Percentiles rank a stretch among this genome's conserved stretches.
Evolutionary conservation across 1,284 basidiomycete genomes (phyloP).

Genomic region (Violaceomyces palustris): DNA sequence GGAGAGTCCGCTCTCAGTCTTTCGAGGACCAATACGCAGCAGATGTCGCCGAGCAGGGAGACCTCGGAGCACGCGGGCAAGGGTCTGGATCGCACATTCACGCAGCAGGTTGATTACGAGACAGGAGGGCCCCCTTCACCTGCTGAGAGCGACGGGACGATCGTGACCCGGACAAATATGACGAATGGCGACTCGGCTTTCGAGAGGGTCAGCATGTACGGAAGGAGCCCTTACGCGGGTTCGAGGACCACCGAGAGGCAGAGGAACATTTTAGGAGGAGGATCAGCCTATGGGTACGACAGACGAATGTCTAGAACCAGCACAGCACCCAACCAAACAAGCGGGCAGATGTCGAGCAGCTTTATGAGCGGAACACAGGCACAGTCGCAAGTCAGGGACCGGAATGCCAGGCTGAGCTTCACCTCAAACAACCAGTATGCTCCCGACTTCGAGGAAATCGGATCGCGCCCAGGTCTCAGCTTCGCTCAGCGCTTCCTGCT

Average conservation of each 20-base stretch:
- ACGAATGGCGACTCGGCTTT: constrained; percentile 26
- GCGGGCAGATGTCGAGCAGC: no score
- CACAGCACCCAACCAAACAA: no score
- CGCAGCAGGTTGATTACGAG: constrained; percentile 45
- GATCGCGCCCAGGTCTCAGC: constrained; percentile 23
- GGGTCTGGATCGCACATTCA: constrained; percentile 35
- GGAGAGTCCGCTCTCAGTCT: constrained; percentile 23
- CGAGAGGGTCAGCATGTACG: constrained; percentile 10
- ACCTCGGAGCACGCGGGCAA: not conserved
- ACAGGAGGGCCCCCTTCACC: constrained; percentile 47
- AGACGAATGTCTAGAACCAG: constrained; percentile 11
- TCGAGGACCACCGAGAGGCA: constrained; percentile 38
- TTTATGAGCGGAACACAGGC: no score
- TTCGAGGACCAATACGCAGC: constrained; percentile 3
- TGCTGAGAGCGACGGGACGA: constrained; percentile 23
- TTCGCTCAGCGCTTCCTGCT: constrained; percentile 66
- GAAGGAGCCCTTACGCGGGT: constrained; percentile 7
- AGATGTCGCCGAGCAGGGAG: no score
- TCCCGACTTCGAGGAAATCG: constrained; percentile 45
- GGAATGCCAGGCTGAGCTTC: constrained; percentile 10
- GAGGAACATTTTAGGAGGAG: constrained; percentile 32
- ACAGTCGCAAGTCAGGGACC: not conserved
- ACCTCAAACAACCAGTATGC: constrained; percentile 32
- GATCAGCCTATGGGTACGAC: constrained; percentile 40
- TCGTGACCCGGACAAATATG: constrained; percentile 30